These are phyloP conservation scores for Heimioporus retisporus DNA, from an alignment of 1,284 basidiomycete species.

Conservation along the genomic window DNA sequence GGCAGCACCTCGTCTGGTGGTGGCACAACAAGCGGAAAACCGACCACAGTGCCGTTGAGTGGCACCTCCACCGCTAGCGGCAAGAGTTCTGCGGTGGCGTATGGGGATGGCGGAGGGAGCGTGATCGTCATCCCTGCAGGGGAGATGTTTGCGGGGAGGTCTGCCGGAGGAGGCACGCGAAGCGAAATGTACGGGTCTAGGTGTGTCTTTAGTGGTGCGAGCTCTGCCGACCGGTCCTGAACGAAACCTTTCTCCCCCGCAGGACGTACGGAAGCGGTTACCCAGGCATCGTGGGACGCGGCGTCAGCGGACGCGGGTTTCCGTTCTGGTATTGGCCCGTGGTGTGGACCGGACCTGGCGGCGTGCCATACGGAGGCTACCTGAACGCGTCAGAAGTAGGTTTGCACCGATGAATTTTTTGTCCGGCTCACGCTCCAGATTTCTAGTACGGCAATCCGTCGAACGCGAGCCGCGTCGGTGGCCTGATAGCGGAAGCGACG, in stretches of 20 bases:
- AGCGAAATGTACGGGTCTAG: conserved; percentile 50
- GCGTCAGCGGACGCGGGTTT: conserved; percentile 45
- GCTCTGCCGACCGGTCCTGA: too few relatives aligned
- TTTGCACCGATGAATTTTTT: too few relatives aligned
- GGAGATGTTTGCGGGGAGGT: conserved; percentile 53
- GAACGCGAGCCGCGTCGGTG: conserved; percentile 70
- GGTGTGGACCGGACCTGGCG: conserved; percentile 39
- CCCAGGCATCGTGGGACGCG: conserved; percentile 39
- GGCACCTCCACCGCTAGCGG: conserved; percentile 38
- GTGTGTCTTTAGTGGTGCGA: too few relatives aligned
- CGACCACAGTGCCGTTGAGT: conserved; percentile 38
- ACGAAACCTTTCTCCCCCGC: too few relatives aligned
- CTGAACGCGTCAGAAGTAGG: conserved; percentile 34
- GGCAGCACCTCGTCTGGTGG: conserved; percentile 21
- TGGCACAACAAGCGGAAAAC: too few relatives aligned
- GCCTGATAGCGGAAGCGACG: conserved; percentile 58
- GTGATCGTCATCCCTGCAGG: conserved; percentile 50
- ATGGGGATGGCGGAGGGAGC: conserved; percentile 50
- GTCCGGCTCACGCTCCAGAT: not conserved
- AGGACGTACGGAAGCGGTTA: conserved; percentile 54
- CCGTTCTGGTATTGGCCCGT: conserved; percentile 52
- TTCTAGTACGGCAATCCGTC: conserved; percentile 62
- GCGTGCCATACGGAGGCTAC: conserved; percentile 15
- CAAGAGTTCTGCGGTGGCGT: conserved; percentile 41
- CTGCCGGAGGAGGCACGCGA: conserved; percentile 53